Conservation (phyloP, 345 rosid genomes). For the Raphanus raphanistrum region DNA sequence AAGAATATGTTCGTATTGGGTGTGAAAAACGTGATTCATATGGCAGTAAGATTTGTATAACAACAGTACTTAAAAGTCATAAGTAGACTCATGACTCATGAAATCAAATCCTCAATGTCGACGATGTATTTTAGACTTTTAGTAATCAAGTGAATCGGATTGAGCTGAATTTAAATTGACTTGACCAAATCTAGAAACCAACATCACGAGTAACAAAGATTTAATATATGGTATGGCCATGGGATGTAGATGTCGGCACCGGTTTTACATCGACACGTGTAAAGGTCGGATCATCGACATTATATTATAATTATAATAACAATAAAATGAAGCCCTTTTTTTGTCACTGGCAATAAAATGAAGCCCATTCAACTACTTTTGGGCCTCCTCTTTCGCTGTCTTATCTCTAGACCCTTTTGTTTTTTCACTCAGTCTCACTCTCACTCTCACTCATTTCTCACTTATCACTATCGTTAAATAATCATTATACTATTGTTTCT, state of each 20-base stretch:
- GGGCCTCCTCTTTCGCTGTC: slow-evolving; percentile 26
- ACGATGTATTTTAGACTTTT: slow-evolving; percentile 12
- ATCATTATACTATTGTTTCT: slow-evolving; percentile 18
- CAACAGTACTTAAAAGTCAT: neutral
- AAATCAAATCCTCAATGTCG: slow-evolving; percentile 29
- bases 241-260: slow-evolving; percentile 35
- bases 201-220: neutral
- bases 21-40: no score
- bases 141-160: neutral
- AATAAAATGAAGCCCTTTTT: no score
- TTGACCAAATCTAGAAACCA: slow-evolving; percentile 27
- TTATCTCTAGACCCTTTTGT: neutral
- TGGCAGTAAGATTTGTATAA: no score
- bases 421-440: slow-evolving; percentile 1
- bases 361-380: slow-evolving; percentile 11
- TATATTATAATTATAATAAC: slow-evolving; percentile 10
- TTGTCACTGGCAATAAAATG: neutral
- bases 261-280: neutral
- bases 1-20: no score
- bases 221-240: neutral
- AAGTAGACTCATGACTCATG: neutral
- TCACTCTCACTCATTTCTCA: neutral
- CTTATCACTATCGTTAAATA: slow-evolving; percentile 2
- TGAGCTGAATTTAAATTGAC: slow-evolving; percentile 34
- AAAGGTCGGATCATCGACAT: slow-evolving; percentile 23